Evolutionary conservation across 169 alveolate species (phyloP).

Genomic region (Cryptosporidium meleagridis): DNA sequence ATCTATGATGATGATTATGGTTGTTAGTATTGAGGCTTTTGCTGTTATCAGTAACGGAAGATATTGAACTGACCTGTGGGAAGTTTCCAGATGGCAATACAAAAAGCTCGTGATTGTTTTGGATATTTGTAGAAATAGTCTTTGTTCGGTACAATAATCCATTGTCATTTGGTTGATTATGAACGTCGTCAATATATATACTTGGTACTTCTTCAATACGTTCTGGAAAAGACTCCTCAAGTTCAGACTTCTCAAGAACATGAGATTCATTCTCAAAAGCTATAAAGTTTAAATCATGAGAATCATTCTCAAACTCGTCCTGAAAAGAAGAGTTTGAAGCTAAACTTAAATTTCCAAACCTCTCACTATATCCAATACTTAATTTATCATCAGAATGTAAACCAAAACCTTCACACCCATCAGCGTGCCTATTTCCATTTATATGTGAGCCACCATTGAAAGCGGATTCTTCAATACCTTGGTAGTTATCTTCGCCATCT

Average conservation of each 20-base stretch:
- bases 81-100: conserved; percentile 1
- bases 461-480: background rate
- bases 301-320: conserved; percentile 14
- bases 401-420: background rate
- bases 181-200: background rate
- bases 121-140: conserved; percentile 1
- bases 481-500: background rate
- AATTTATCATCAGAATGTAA: background rate
- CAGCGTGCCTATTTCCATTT: background rate
- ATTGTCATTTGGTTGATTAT: conserved; percentile 3
- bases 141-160: conserved; percentile 64
- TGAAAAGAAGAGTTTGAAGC: conserved; percentile 51
- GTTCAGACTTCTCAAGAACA: background rate
- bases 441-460: background rate
- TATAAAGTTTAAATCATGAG: conserved; percentile 36
- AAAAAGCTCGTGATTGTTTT: background rate
- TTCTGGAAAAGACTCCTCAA: background rate
- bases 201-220: background rate
- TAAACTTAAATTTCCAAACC: conserved; percentile 4
- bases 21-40: background rate
- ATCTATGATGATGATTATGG: conserved; percentile 34
- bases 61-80: background rate
- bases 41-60: background rate
- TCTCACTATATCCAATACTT: background rate
- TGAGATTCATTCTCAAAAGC: conserved; percentile 45